Conservation (phyloP, 1,284 basidiomycete species). For the Cystobasidium pallidum region DNA sequence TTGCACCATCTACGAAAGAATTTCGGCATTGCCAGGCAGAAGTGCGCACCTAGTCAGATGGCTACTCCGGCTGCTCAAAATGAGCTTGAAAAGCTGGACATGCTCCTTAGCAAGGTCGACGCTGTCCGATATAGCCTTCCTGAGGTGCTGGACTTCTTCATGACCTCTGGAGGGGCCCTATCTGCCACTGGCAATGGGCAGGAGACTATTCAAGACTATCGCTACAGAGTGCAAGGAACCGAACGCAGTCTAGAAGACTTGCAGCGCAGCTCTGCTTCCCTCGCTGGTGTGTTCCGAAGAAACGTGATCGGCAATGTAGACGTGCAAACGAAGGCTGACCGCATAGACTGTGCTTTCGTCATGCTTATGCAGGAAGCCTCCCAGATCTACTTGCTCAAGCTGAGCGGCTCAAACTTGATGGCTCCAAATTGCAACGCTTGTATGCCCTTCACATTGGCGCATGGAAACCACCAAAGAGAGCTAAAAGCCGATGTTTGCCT, state of each 20-base stretch:
- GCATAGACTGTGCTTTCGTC: too few species aligned
- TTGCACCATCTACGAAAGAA: neutral
- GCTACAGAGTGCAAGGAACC: slow-evolving; percentile 3
- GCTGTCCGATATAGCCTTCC: slow-evolving; percentile 41
- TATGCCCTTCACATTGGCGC: neutral
- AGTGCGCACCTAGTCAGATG: neutral
- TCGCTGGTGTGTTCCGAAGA: slow-evolving; percentile 17
- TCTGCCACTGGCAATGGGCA: neutral
- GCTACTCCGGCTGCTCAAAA: slow-evolving; percentile 1
- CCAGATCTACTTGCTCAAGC: slow-evolving; percentile 9
- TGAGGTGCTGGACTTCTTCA: slow-evolving; percentile 27
- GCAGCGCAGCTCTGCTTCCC: neutral
- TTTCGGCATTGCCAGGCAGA: neutral
- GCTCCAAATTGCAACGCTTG: neutral
- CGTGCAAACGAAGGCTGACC: neutral
- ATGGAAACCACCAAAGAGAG: neutral
- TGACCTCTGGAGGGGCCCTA: neutral
- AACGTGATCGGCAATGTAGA: neutral
- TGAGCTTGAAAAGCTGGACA: slow-evolving; percentile 39
- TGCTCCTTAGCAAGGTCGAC: slow-evolving; percentile 37
- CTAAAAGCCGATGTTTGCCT: neutral
- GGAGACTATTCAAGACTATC: slow-evolving; percentile 24
- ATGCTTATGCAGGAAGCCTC: neutral
- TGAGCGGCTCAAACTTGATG: slow-evolving; percentile 1
- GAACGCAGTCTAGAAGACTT: slow-evolving; percentile 22